Evolutionary conservation across 805 yeast species (phyloP).

Genomic region (Lachancea dasiensis): DNA sequence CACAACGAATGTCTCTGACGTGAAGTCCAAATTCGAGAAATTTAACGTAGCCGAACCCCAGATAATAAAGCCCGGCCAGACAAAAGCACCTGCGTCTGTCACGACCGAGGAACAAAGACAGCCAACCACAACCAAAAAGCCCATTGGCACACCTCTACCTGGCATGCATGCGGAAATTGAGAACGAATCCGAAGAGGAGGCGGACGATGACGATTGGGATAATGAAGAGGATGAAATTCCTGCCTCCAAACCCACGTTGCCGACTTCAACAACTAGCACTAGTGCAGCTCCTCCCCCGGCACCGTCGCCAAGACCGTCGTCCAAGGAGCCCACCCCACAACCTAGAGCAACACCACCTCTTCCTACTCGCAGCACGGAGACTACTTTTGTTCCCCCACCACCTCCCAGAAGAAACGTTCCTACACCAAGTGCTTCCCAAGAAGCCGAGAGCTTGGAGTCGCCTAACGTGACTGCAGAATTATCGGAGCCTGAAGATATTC

Average conservation of each 20-base stretch:
- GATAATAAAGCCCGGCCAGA: slow-evolving; percentile 25
- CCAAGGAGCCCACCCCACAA: slow-evolving; percentile 17
- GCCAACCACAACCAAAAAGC: slow-evolving; percentile 14
- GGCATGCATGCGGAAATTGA: slow-evolving; percentile 28
- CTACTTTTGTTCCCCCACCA: slow-evolving; percentile 29
- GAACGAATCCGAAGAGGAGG: slow-evolving; percentile 20
- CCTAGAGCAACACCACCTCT: slow-evolving; percentile 18
- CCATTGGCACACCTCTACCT: slow-evolving; percentile 30
- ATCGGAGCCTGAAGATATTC: slow-evolving; percentile 1
- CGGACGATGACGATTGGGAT: slow-evolving; percentile 21
- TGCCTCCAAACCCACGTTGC: slow-evolving; percentile 5
- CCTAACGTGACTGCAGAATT: background rate
- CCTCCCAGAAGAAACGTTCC: slow-evolving; percentile 23
- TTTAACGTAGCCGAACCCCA: slow-evolving; percentile 23
- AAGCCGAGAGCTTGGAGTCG: no score
- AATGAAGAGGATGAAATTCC: slow-evolving; percentile 5
- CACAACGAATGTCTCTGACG: slow-evolving; percentile 28
- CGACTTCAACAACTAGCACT: no score
- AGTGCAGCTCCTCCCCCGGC: no score
- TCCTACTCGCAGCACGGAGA: slow-evolving; percentile 11
- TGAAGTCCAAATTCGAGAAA: slow-evolving; percentile 36
- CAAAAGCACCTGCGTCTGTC: slow-evolving; percentile 17
- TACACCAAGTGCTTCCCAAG: no score
- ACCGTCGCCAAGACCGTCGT: no score
- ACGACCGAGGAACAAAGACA: slow-evolving; percentile 13